phyloP scores from a whole-genome alignment of 805 yeast species.

The Sugiyamaella smithiae region DNA sequence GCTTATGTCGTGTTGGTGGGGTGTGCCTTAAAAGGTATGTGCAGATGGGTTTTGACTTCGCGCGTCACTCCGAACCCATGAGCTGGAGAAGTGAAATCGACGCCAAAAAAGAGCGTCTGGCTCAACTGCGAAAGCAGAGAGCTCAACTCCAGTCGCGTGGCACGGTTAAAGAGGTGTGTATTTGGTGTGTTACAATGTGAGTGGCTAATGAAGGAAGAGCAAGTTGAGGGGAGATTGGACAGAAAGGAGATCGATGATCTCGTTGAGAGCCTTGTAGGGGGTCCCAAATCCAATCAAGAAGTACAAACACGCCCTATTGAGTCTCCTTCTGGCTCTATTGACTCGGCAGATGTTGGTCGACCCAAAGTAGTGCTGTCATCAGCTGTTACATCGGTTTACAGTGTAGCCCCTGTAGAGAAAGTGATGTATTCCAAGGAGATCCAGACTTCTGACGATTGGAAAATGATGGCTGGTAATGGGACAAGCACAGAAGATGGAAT shows the following conservation, averaged over 20 bases:
- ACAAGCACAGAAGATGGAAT: not conserved
- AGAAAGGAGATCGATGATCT: slow-evolving; percentile 28
- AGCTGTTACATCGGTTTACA: slow-evolving; percentile 7
- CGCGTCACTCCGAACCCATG: slow-evolving; percentile 15
- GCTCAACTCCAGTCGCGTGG: slow-evolving; percentile 23
- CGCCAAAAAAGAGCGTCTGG: slow-evolving; percentile 49
- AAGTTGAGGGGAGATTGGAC: not conserved
- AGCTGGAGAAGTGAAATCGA: slow-evolving; percentile 47
- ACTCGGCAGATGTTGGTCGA: not conserved
- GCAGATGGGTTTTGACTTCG: too few species aligned
- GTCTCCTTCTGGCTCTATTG: not conserved
- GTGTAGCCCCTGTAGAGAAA: slow-evolving; percentile 1
- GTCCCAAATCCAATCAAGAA: slow-evolving; percentile 3
- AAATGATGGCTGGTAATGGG: not conserved
- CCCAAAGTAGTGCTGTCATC: not conserved
- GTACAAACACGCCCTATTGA: not conserved
- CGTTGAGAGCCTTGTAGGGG: slow-evolving; percentile 27
- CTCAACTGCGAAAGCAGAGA: slow-evolving; percentile 50
- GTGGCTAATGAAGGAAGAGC: not conserved
- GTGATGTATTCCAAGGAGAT: slow-evolving; percentile 31
- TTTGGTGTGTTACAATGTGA: too few species aligned
- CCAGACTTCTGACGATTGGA: slow-evolving; percentile 26
- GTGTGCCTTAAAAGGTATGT: too few species aligned
- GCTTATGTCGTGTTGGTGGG: too few species aligned
- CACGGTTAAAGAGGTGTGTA: slow-evolving; percentile 9